Conservation (phyloP, 768 basidiomycete species). For the Boletus pseudo-olivaceus region DNA sequence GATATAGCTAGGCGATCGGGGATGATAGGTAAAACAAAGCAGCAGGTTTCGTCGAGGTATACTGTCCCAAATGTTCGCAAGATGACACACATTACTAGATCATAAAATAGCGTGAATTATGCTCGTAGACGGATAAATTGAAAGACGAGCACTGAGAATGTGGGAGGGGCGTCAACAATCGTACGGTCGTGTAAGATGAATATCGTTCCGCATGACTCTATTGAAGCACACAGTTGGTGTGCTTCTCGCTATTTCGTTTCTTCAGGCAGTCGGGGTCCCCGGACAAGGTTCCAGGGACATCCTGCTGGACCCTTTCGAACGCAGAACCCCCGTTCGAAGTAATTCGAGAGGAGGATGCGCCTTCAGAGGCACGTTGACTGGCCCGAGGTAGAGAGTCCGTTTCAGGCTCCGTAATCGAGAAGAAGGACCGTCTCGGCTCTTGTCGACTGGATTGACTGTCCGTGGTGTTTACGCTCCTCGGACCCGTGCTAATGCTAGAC, state of each 20-base stretch:
- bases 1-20: not conserved
- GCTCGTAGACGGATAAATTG: not conserved
- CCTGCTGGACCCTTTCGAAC: constrained; percentile 7
- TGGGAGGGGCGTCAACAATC: not conserved
- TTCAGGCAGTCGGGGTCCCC: constrained; percentile 22
- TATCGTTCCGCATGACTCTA: constrained; percentile 8
- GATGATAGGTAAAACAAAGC: not conserved
- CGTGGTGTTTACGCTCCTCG: constrained; percentile 57
- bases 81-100: constrained; percentile 17
- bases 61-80: constrained; percentile 12
- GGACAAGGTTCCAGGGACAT: constrained; percentile 4
- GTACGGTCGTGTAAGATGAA: not conserved
- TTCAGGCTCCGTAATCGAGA: constrained; percentile 32
- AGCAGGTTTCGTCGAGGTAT: not conserved
- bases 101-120: constrained; percentile 16
- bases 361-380: constrained; percentile 20
- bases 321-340: constrained; percentile 6
- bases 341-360: constrained; percentile 14
- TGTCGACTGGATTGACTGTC: constrained; percentile 42
- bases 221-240: constrained; percentile 26
- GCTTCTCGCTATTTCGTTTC: constrained; percentile 29
- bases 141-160: not conserved
- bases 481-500: constrained; percentile 55
- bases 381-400: constrained; percentile 16
- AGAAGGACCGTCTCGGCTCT: constrained; percentile 36